Evolutionary conservation across 305 asterid genomes (phyloP).

Genomic region (Fraxinus greggii): DNA sequence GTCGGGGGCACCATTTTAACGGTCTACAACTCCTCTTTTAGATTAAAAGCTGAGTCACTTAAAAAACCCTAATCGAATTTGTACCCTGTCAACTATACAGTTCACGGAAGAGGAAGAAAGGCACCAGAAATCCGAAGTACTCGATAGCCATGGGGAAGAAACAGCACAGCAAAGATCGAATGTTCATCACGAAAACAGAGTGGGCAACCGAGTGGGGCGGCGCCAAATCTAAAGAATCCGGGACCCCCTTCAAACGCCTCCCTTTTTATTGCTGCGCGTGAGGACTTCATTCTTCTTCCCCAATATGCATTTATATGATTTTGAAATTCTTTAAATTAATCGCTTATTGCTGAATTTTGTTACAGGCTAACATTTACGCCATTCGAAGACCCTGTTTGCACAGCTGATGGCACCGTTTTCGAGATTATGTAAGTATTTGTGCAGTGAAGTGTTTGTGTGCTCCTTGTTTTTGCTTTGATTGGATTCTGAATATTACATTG

Average conservation of each 20-base stretch:
- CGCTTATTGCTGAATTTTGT: conserved; percentile 11
- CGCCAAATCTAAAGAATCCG: conserved; percentile 83
- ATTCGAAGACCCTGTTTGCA: conserved; percentile 85
- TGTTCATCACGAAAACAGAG: conserved; percentile 95
- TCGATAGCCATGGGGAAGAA: conserved; percentile 79
- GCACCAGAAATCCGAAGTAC: conserved; percentile 4
- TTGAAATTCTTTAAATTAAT: background rate
- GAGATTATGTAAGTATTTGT: conserved; percentile 63
- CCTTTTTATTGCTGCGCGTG: conserved; percentile 99
- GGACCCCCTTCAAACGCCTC: conserved; percentile 81
- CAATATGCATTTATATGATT: background rate
- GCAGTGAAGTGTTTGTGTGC: background rate
- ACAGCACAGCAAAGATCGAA: conserved; percentile 96
- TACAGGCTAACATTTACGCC: conserved; percentile 94
- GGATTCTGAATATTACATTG: conserved; percentile 7
- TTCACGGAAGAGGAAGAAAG: conserved; percentile 3
- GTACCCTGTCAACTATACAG: conserved; percentile 14
- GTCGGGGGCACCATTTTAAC: conserved; percentile 16
- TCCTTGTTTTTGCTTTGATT: background rate
- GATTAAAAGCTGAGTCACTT: background rate
- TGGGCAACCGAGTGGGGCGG: conserved; percentile 99
- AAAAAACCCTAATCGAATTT: conserved; percentile 20
- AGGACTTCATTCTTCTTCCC: conserved; percentile 16
- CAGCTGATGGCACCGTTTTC: conserved; percentile 85
- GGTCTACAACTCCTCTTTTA: background rate